phyloP scores from a whole-genome alignment of 2,329 filamentous ascomycete genomes.

The Calonectria pteridis region DNA sequence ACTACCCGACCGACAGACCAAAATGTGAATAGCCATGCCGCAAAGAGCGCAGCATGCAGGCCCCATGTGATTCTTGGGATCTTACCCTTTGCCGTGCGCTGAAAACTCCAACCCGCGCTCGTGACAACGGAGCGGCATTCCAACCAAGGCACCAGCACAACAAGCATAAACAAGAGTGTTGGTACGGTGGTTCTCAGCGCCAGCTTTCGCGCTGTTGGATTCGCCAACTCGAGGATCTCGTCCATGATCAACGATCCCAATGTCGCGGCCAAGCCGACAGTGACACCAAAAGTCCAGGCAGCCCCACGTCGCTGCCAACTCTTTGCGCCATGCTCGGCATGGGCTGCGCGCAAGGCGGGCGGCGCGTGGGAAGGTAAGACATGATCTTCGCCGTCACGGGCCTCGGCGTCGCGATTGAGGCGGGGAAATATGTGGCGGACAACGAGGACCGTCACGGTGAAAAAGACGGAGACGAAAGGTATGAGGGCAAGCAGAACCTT shows the following conservation, averaged over 20 bases:
- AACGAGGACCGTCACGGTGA: constrained; percentile 71
- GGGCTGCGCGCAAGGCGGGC: constrained; percentile 67
- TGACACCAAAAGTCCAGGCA: constrained; percentile 79
- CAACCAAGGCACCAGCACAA: constrained; percentile 82
- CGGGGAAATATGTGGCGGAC: constrained; percentile 78
- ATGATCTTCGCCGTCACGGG: constrained; percentile 69
- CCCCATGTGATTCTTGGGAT: constrained; percentile 73
- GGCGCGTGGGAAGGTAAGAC: constrained; percentile 74
- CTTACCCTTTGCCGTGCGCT: constrained; percentile 67
- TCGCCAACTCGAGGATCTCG: constrained; percentile 83
- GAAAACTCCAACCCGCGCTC: constrained; percentile 72
- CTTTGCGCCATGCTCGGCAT: constrained; percentile 69
- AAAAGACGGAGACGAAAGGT: constrained; percentile 80
- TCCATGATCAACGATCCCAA: constrained; percentile 85
- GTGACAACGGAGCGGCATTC: constrained; percentile 77
- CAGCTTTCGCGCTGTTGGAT: constrained; percentile 73
- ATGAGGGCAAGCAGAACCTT: constrained; percentile 70
- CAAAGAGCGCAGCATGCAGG: constrained; percentile 73
- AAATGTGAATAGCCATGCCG: constrained; percentile 78
- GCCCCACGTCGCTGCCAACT: constrained; percentile 64
- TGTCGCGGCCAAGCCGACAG: constrained; percentile 81
- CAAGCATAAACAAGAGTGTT: constrained; percentile 77
- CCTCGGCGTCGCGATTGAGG: constrained; percentile 69
- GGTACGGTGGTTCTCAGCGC: constrained; percentile 79
- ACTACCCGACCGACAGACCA: constrained; percentile 80